Percentiles rank a stretch among this genome's conserved stretches.
phyloP scores from a whole-genome alignment of 257 asterid genomes.

The Cinchona pubescens region DNA sequence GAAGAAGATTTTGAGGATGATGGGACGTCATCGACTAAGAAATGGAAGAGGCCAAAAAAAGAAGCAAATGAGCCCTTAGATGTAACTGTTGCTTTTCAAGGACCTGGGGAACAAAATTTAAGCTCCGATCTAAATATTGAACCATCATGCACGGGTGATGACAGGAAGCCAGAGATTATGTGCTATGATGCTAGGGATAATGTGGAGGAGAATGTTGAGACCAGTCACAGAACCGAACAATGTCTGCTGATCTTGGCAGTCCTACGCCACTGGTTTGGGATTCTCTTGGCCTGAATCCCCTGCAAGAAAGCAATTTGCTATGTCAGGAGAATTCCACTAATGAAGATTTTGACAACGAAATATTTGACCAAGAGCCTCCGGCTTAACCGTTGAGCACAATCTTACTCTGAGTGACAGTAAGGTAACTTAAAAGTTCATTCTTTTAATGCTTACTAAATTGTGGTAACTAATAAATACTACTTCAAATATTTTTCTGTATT shows the following conservation, averaged over 20 bases:
- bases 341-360: conserved; percentile 71
- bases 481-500: neutral
- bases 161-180: conserved; percentile 52
- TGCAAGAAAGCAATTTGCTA: conserved; percentile 53
- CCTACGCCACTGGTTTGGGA: conserved; percentile 41
- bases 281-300: conserved; percentile 39
- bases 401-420: neutral
- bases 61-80: conserved; percentile 77
- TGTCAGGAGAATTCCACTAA: conserved; percentile 77
- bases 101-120: conserved; percentile 48
- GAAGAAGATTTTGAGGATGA: conserved; percentile 99
- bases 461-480: neutral
- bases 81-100: conserved; percentile 58
- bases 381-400: conserved; percentile 18
- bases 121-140: conserved; percentile 69
- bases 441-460: neutral
- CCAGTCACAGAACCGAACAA: conserved; percentile 38
- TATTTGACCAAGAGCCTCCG: conserved; percentile 58
- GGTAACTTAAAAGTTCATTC: conserved; percentile 15
- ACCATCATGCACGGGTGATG: conserved; percentile 52
- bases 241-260: conserved; percentile 34
- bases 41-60: conserved; percentile 94
- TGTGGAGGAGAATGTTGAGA: conserved; percentile 49
- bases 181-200: conserved; percentile 48
- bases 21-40: conserved; percentile 96